Base-by-base conservation (phyloP, 305 asterid species). In the Fraxinus sp. region DNA sequence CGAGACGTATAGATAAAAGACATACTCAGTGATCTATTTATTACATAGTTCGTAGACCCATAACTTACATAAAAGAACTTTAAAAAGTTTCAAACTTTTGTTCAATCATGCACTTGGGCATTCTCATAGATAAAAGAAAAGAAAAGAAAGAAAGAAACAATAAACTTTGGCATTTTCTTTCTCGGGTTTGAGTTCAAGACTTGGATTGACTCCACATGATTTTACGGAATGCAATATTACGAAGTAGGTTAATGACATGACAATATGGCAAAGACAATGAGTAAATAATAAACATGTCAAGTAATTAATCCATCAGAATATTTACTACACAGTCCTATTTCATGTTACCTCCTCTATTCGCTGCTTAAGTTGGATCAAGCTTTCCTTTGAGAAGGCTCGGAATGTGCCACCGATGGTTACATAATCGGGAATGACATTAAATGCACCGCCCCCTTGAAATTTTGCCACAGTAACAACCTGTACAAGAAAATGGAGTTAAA, bases 331-430 rank as follows among this genome's bases (percentile, higher is more conserved):
- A 14, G 26, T 66, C n/a, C 16, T 26, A 66, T 46, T 57, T 79
- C 81, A 86, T 11, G 74, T 77, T 87, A 95, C 98, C 98, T 95
- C 95, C 82, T 90, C 83, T 74, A 95, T 95, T 62, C 99, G 88
- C 64, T 86, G 91, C 90, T 86, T 95, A 55, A 95, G 95, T 79
- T 90, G 91, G 82, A 62, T 82, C 49, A 95, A 80, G 90, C 92
- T 92, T 81, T 94, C 92, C 77, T 55, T 86, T 72, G 95, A 91
- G 87, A 95, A 95, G 80, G 97, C 94, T 74, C 99, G 91, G 83
- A 95, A 94, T 35, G 97, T 94, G 89, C 99, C 99, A 78, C 95
- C 93, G 24, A 95, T 93, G 71, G 95, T 93, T 79, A 95, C 99
- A 18, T 95, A 95, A 85, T 95, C 98, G 11, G 98, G 98, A 81